A percentile compares a stretch with the other conserved stretches of the same genome.
phyloP scores from a whole-genome alignment of 2,329 filamentous ascomycete genomes.

The Fusarium coicis region DNA sequence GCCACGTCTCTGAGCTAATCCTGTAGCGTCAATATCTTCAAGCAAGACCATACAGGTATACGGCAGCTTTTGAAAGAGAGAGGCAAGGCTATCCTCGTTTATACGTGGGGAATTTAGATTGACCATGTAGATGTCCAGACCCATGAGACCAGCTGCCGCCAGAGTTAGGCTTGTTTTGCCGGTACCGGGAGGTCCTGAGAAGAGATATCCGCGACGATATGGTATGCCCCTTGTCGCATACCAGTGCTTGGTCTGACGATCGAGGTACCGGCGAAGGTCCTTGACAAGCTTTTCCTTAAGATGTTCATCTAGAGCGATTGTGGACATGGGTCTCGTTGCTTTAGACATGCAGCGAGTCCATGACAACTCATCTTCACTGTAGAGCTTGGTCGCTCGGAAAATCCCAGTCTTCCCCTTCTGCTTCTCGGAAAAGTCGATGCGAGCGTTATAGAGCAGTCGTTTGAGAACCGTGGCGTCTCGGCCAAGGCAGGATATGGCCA shows the following conservation, averaged over 20 bases:
- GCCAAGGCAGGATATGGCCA: constrained; percentile 18
- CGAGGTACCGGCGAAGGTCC: not conserved
- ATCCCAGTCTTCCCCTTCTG: constrained; percentile 14
- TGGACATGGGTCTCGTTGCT: constrained; percentile 12
- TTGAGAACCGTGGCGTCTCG: constrained; percentile 7
- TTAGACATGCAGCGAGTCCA: constrained; percentile 19
- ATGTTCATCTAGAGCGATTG: constrained; percentile 14
- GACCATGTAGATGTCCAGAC: constrained; percentile 19
- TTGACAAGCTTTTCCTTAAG: not conserved
- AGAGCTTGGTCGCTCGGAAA: not conserved
- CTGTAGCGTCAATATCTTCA: constrained; percentile 13
- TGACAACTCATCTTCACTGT: not conserved
- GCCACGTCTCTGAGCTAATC: constrained; percentile 1
- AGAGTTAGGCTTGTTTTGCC: constrained; percentile 24
- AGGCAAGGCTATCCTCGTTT: constrained; percentile 16
- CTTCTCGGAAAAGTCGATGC: not conserved
- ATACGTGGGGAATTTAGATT: constrained; percentile 3
- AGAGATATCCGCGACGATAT: constrained; percentile 24
- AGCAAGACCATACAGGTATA: constrained; percentile 10
- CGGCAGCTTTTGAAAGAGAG: not conserved
- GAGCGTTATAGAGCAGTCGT: constrained; percentile 11
- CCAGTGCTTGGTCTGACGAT: constrained; percentile 6
- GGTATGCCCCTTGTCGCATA: constrained; percentile 26
- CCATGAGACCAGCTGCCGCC: constrained; percentile 6
- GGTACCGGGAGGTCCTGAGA: constrained; percentile 28